These are phyloP conservation scores for Diaporthe helianthi DNA, from an alignment of 2,329 filamentous ascomycete genomes.

Conservation along the genomic window DNA sequence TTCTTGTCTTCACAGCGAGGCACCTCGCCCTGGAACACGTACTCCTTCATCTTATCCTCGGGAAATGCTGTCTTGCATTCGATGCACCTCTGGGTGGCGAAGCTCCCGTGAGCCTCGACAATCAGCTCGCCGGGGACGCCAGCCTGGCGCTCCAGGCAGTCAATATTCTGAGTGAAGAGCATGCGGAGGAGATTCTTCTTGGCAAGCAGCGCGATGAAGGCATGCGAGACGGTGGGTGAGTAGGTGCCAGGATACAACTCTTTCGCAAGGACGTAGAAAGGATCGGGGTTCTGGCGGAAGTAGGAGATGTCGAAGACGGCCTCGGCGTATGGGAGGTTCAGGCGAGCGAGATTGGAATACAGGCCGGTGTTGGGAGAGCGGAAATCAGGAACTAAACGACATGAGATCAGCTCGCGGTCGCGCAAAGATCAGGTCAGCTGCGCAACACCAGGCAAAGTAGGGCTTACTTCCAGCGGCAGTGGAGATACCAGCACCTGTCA, in stretches of 20 bases:
- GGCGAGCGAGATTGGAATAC: slow-evolving; percentile 86
- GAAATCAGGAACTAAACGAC: slow-evolving; percentile 83
- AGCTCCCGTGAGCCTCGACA: slow-evolving; percentile 94
- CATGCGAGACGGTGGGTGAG: slow-evolving; percentile 87
- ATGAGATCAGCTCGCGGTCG: slow-evolving; percentile 39
- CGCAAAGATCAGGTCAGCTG: neutral
- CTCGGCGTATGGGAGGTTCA: slow-evolving; percentile 88
- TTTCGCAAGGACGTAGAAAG: slow-evolving; percentile 91
- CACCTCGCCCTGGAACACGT: slow-evolving; percentile 71
- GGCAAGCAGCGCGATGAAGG: slow-evolving; percentile 83
- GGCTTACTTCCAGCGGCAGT: slow-evolving; percentile 70
- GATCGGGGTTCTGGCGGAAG: slow-evolving; percentile 82
- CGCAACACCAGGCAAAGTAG: neutral
- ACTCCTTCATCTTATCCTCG: slow-evolving; percentile 74
- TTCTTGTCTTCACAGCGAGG: slow-evolving; percentile 67
- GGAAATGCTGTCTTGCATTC: slow-evolving; percentile 80
- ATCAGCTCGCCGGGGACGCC: slow-evolving; percentile 84
- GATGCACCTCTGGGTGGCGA: slow-evolving; percentile 89
- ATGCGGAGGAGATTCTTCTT: slow-evolving; percentile 80
- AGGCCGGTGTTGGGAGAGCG: slow-evolving; percentile 91
- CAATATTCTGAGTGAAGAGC: slow-evolving; percentile 97
- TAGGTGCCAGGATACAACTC: slow-evolving; percentile 93
- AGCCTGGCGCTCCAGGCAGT: slow-evolving; percentile 88
- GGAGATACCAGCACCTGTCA: slow-evolving; percentile 91
- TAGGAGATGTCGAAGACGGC: slow-evolving; percentile 93